A percentile compares a stretch with the other conserved stretches of the same genome.
phyloP scores from a whole-genome alignment of 2,329 filamentous ascomycete genomes.

The Akanthomyces uredinophilus region DNA sequence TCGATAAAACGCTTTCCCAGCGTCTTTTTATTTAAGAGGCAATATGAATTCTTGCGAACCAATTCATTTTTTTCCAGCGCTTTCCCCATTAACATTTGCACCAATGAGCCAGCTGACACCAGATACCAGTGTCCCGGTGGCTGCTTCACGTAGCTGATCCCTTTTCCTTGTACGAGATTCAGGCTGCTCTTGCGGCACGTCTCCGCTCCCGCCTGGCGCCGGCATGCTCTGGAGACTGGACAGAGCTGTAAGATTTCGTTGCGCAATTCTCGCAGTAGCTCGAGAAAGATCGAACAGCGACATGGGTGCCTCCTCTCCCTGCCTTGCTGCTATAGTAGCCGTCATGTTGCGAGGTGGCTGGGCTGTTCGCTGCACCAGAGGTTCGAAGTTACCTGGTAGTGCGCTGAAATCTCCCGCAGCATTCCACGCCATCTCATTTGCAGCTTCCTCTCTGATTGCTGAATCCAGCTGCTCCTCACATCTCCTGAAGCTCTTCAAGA shows the following conservation, averaged over 20 bases:
- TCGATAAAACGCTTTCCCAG: neutral
- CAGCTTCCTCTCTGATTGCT: conserved; percentile 60
- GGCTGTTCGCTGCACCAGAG: conserved; percentile 22
- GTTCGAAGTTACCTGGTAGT: conserved; percentile 51
- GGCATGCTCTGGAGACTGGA: conserved; percentile 42
- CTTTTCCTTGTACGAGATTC: conserved; percentile 57
- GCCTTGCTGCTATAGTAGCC: conserved; percentile 29
- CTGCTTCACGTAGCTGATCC: conserved; percentile 63
- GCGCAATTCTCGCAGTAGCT: conserved; percentile 55
- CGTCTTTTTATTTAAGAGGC: neutral
- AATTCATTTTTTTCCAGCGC: neutral
- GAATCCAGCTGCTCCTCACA: conserved; percentile 73
- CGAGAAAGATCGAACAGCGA: conserved; percentile 60
- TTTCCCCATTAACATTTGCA: conserved; percentile 35
- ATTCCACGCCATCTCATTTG: conserved; percentile 67
- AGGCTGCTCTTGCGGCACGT: conserved; percentile 22
- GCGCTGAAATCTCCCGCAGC: conserved; percentile 54
- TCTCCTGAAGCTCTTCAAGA: conserved; percentile 67
- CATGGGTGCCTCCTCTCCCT: conserved; percentile 54
- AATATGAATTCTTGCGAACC: neutral
- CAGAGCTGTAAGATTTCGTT: conserved; percentile 52
- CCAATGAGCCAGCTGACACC: conserved; percentile 65
- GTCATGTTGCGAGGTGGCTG: conserved; percentile 30
- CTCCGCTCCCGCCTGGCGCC: conserved; percentile 21
- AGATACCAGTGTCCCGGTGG: conserved; percentile 61